phyloP scores from a whole-genome alignment of 148 eudicot species.

The Rhododendron griersonianum region DNA sequence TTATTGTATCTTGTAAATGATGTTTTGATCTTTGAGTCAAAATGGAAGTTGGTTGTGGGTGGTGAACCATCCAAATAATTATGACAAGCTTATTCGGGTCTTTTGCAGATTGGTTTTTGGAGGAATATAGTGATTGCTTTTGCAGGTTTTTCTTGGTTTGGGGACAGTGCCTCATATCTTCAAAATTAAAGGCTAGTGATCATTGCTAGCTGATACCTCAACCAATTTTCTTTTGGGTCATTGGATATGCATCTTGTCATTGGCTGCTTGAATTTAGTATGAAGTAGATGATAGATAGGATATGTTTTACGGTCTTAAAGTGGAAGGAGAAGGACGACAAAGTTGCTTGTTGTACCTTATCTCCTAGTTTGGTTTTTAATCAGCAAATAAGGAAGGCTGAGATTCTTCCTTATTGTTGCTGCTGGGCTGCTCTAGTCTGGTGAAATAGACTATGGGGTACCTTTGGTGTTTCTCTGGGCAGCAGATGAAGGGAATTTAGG shows the following conservation, averaged over 20 bases:
- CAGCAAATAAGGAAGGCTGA: neutral
- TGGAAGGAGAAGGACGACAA: neutral
- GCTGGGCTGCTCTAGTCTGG: neutral
- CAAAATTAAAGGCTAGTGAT: neutral
- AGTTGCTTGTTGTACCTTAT: neutral
- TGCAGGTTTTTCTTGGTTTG: neutral
- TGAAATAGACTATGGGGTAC: neutral
- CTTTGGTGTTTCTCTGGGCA: neutral
- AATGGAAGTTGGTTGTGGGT: neutral
- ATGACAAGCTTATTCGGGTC: neutral
- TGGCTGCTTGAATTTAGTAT: neutral
- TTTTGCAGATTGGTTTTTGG: neutral
- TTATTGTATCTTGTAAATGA: neutral
- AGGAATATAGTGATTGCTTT: neutral
- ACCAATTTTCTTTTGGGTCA: neutral
- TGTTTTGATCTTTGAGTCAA: neutral
- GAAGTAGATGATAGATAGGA: neutral
- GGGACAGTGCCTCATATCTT: neutral
- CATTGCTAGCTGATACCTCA: neutral
- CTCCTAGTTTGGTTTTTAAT: neutral
- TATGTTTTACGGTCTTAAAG: neutral
- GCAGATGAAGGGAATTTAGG: neutral
- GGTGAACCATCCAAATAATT: neutral
- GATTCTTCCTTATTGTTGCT: neutral
- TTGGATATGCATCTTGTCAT: neutral